phyloP scores from a whole-genome alignment of 768 basidiomycete genomes.

The Boletus fagicola region DNA sequence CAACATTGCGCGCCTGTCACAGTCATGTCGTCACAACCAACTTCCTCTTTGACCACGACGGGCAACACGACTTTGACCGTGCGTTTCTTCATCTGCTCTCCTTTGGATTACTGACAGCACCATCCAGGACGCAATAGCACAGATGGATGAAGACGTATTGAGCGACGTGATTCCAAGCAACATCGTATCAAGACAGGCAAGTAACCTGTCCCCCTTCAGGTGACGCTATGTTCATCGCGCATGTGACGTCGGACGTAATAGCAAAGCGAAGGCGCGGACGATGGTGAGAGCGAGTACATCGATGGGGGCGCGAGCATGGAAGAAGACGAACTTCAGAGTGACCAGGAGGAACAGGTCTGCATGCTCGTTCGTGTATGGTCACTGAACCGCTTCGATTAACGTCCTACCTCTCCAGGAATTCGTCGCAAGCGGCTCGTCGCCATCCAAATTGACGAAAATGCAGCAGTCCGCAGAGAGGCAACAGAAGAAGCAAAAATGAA shows the following conservation, averaged over 20 bases:
- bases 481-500: conserved; percentile 54
- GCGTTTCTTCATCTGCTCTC: conserved; percentile 8
- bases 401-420: conserved; percentile 13
- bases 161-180: conserved; percentile 90
- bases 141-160: conserved; percentile 74
- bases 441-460: conserved; percentile 35
- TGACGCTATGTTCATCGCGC: conserved; percentile 8
- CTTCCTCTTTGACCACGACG: conserved; percentile 25
- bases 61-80: conserved; percentile 24
- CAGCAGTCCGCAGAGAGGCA: conserved; percentile 40
- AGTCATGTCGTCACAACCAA: conserved; percentile 13
- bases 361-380: neutral
- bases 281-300: conserved; percentile 66
- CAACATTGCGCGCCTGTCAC: conserved; percentile 24
- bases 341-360: conserved; percentile 41
- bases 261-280: conserved; percentile 69
- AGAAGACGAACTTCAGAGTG: conserved; percentile 62
- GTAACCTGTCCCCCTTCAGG: conserved; percentile 14
- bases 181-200: conserved; percentile 84
- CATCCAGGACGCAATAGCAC: conserved; percentile 14
- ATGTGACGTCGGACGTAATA: conserved; percentile 32
- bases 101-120: neutral
- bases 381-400: conserved; percentile 2
- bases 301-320: conserved; percentile 55
- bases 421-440: conserved; percentile 26